These are phyloP conservation scores for Dimocarpus longan DNA, from an alignment of 345 rosid species.

Conservation along the genomic window DNA sequence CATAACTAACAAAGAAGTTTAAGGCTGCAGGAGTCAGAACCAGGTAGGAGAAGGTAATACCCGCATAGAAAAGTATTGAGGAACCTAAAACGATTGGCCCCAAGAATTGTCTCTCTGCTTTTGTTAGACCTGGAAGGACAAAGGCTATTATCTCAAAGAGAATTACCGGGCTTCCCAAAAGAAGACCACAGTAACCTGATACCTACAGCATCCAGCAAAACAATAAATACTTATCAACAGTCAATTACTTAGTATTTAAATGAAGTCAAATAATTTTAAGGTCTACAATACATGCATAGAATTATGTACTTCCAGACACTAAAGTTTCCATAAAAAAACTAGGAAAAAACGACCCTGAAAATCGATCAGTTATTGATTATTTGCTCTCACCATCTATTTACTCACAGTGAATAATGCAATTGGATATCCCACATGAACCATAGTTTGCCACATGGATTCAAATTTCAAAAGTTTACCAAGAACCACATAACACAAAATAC, in stretches of 20 bases:
- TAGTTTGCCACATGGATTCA: not conserved
- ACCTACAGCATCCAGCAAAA: conserved; percentile 53
- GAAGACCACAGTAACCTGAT: conserved; percentile 94
- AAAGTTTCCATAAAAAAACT: not conserved
- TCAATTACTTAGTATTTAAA: not conserved
- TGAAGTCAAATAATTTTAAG: conserved; percentile 2
- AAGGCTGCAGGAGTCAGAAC: conserved; percentile 94
- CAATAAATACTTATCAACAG: not conserved
- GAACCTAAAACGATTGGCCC: conserved; percentile 95
- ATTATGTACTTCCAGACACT: not conserved
- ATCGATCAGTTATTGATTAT: not conserved
- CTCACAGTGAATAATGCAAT: not conserved
- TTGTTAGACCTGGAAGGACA: conserved; percentile 94
- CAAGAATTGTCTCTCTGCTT: conserved; percentile 84
- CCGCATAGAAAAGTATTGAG: conserved; percentile 88
- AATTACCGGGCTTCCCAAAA: conserved; percentile 90
- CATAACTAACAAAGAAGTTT: conserved; percentile 90
- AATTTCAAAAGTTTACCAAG: not conserved
- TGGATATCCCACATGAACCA: not conserved
- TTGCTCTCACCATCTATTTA: not conserved
- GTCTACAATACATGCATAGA: not conserved
- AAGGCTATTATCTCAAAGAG: conserved; percentile 93
- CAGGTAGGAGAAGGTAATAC: conserved; percentile 79
- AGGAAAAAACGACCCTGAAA: not conserved
- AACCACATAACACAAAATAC: not conserved